phyloP scores from a whole-genome alignment of 352 stramenopile genomes.

The Globisporangium orthogonon region DNA sequence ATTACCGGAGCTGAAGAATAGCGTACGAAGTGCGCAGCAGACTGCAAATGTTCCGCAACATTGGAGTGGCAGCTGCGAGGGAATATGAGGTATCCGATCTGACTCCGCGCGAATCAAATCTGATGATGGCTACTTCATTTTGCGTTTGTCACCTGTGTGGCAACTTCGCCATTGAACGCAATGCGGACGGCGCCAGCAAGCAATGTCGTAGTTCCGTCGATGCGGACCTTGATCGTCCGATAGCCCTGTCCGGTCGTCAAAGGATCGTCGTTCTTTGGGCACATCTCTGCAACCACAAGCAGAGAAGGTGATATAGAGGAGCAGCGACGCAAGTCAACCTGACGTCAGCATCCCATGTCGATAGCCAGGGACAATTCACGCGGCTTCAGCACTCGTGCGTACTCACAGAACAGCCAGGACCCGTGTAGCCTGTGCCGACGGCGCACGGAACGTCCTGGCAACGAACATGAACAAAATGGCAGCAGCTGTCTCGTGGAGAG shows the following conservation, averaged over 20 bases:
- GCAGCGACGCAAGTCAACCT: no score
- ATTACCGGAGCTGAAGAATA: not conserved
- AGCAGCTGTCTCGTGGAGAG: no score
- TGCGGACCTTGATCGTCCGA: conserved; percentile 49
- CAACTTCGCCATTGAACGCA: conserved; percentile 44
- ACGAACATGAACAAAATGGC: no score
- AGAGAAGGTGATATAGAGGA: not conserved
- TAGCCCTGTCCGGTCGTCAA: conserved; percentile 64
- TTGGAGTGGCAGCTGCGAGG: not conserved
- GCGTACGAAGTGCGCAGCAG: not conserved
- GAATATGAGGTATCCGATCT: not conserved
- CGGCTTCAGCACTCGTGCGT: conserved; percentile 10
- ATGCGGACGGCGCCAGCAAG: conserved; percentile 31
- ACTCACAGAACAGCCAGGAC: conserved; percentile 80
- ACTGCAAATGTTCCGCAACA: not conserved
- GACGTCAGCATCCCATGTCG: not conserved
- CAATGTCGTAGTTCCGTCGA: conserved; percentile 22
- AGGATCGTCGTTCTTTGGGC: conserved; percentile 83
- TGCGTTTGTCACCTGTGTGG: conserved; percentile 8
- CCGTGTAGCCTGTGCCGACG: conserved; percentile 76
- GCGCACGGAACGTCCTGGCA: no score
- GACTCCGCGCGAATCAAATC: not conserved
- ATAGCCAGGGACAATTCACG: not conserved
- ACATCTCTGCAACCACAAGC: conserved; percentile 42
- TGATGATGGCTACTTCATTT: not conserved